Base-by-base conservation (phyloP, 2,329 filamentous ascomycete genomes). In the Xylaria sp. region DNA sequence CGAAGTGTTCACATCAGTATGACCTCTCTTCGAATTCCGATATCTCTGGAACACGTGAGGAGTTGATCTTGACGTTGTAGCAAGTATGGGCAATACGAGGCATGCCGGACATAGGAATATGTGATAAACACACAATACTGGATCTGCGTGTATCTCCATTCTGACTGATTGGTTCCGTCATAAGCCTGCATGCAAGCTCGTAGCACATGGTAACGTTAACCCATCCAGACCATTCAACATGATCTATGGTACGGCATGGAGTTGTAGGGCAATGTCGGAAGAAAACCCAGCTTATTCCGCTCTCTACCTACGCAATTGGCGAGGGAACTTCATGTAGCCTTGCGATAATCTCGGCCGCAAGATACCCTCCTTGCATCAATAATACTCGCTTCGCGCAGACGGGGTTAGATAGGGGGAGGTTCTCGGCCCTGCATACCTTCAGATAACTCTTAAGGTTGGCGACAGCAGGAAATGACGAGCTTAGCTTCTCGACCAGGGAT, bases 201-300 rank as follows among this genome's bases (percentile, higher is more conserved):
- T 52, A 41, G 47, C 52, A 55, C 47, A 45, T 45, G 47, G 39
- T n/a, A 11, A 44, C 47, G 58, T 45, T 54, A 52, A 58, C 55
- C n/a, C 58, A 53, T 51, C 42, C 46, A 48, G 49, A 46, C 21
- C 44, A 37, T 51, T 29, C 34, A 44, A 42, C 57, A 48, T 57
- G 54, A 45, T 48, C 54, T 48, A 34, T 26, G 24, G 24, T 26
- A n/a, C n/a, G n/a, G n/a, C n/a, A n/a, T n/a, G n/a, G n/a, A n/a
- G n/a, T n/a, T n/a, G n/a, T n/a, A 26, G 24, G 24, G 6, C 24
- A 26, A 11, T 26, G 24, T 26, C 24, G 24, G 24, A 26, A 26
- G 24, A 26, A 26, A 26, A 26, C 24, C 24, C 24, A 13, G 5
- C 16, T 34, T 13, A 13, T 6, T 34, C 16, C 29, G n/a, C 29